Percentiles rank a stretch among this genome's conserved stretches.
phyloP scores from a whole-genome alignment of 2,329 filamentous ascomycete genomes.

The Ceratocystis cubensis region DNA sequence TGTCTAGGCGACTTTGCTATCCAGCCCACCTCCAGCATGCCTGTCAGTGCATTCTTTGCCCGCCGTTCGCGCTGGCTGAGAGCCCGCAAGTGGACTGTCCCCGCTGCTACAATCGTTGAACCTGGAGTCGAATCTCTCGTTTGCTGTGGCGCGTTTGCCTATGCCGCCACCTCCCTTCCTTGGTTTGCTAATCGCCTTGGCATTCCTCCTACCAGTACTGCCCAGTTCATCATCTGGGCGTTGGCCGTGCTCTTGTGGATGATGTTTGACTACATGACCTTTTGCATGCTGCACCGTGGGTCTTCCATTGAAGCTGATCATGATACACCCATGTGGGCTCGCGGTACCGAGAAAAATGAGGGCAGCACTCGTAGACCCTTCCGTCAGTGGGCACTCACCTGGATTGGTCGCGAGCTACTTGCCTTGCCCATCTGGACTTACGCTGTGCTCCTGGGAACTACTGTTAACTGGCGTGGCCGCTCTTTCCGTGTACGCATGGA shows the following conservation, averaged over 20 bases:
- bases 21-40: slow-evolving; percentile 78
- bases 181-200: slow-evolving; percentile 42
- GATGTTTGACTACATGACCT: slow-evolving; percentile 59
- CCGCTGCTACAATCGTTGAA: slow-evolving; percentile 78
- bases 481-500: slow-evolving; percentile 71
- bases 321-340: slow-evolving; percentile 63
- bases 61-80: slow-evolving; percentile 81
- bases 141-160: slow-evolving; percentile 69
- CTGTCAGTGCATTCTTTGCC: slow-evolving; percentile 61
- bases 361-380: slow-evolving; percentile 44
- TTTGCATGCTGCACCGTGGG: slow-evolving; percentile 60
- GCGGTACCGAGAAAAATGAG: slow-evolving; percentile 30
- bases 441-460: slow-evolving; percentile 79
- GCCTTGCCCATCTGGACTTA: slow-evolving; percentile 83
- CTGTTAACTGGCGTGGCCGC: slow-evolving; percentile 75
- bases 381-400: slow-evolving; percentile 61
- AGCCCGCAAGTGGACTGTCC: slow-evolving; percentile 87
- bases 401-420: slow-evolving; percentile 70
- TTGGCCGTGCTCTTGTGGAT: slow-evolving; percentile 58
- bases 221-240: slow-evolving; percentile 55
- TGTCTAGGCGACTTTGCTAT: slow-evolving; percentile 77
- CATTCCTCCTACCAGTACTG: slow-evolving; percentile 53
- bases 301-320: slow-evolving; percentile 57
- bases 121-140: slow-evolving; percentile 82
- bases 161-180: slow-evolving; percentile 61